These are phyloP conservation scores for Candolleomyces aberdarensis DNA, from an alignment of 768 basidiomycete species.

Conservation along the genomic window DNA sequence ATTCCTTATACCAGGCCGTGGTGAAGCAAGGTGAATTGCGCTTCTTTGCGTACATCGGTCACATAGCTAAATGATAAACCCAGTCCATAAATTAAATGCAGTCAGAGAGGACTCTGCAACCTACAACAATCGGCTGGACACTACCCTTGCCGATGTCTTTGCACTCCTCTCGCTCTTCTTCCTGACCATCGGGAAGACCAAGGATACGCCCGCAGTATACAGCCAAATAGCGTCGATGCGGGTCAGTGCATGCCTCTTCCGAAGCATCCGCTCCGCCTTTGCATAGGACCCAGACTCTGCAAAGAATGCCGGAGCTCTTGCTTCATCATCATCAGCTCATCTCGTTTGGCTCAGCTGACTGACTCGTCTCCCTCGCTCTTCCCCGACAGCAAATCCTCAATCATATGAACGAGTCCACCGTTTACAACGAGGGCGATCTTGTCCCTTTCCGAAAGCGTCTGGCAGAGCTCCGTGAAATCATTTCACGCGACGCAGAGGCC, in stretches of 20 bases:
- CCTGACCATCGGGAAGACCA: conserved; percentile 94
- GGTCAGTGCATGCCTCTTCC: conserved; percentile 51
- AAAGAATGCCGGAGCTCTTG: conserved; percentile 12
- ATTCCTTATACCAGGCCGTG: conserved; percentile 87
- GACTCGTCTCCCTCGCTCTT: conserved; percentile 15
- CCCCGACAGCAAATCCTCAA: conserved; percentile 79
- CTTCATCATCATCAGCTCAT: background rate
- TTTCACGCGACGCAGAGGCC: conserved; percentile 76
- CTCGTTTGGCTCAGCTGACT: conserved; percentile 2
- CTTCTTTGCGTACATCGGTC: background rate
- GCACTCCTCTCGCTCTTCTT: conserved; percentile 94
- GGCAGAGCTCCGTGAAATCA: conserved; percentile 77
- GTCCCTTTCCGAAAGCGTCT: conserved; percentile 83
- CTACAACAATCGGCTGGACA: conserved; percentile 90
- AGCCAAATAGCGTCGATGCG: conserved; percentile 95
- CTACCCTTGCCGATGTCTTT: conserved; percentile 94
- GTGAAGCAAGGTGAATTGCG: conserved; percentile 78
- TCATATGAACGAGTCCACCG: conserved; percentile 93
- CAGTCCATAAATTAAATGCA: conserved; percentile 89
- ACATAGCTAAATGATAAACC: background rate
- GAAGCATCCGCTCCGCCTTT: conserved; percentile 3
- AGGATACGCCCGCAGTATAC: conserved; percentile 92
- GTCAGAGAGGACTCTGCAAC: conserved; percentile 75
- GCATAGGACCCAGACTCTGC: conserved; percentile 7
- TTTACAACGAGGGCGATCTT: conserved; percentile 91